phyloP scores from a whole-genome alignment of 192 early-diverging fungal genomes.

The Backusella luteola region DNA sequence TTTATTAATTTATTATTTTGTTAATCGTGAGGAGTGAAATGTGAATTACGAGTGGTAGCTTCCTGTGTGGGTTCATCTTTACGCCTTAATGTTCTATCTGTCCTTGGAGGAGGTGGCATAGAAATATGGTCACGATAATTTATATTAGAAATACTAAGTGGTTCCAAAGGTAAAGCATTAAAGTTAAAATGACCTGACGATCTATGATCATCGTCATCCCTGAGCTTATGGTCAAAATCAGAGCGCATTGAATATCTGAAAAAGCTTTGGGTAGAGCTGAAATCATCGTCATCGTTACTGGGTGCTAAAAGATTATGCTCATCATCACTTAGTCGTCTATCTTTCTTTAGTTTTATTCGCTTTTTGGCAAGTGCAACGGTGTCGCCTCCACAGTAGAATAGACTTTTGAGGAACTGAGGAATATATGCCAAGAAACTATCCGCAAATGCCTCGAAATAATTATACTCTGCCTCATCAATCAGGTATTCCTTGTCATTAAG shows the following conservation, averaged over 20 bases:
- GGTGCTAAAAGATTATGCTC: constrained; percentile 2
- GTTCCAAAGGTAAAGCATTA: constrained; percentile 17
- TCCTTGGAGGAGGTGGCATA: background rate
- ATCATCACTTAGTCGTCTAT: constrained; percentile 16
- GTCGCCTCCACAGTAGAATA: constrained; percentile 25
- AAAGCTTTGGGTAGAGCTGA: background rate
- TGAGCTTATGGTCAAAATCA: background rate
- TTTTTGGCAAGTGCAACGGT: constrained; percentile 31
- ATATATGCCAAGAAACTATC: constrained; percentile 30
- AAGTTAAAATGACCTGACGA: background rate
- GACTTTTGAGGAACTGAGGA: constrained; percentile 25
- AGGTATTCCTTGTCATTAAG: constrained; percentile 19
- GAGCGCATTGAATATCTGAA: background rate
- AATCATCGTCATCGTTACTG: background rate
- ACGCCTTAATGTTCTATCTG: background rate
- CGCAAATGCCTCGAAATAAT: constrained; percentile 12
- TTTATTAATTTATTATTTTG: background rate
- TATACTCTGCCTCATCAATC: constrained; percentile 12
- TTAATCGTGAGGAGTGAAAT: background rate
- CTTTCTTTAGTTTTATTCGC: constrained; percentile 16
- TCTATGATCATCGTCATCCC: background rate
- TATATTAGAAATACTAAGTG: background rate
- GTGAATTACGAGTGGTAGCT: background rate
- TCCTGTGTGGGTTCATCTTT: background rate
- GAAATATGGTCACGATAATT: background rate